Evolutionary conservation across 495 filamentous ascomycete species (phyloP).

Genomic region (Annulohypoxylon moriforme): DNA sequence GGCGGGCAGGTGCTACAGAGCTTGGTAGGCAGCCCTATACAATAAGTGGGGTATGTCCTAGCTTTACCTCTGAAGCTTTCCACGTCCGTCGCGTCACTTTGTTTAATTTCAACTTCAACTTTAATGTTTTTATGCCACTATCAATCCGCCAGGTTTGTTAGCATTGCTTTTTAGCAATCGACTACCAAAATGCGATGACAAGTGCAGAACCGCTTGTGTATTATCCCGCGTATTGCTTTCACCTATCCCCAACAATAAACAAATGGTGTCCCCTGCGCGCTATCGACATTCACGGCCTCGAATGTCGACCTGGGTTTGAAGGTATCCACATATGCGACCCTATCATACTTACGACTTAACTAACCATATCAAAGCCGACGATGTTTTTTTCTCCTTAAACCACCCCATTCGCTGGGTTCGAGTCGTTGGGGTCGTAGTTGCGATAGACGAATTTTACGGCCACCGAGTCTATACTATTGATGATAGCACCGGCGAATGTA

Average conservation of each 20-base stretch:
- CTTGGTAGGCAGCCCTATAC: neutral
- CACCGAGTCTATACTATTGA: conserved; percentile 78
- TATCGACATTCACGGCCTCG: conserved; percentile 72
- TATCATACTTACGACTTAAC: conserved; percentile 2
- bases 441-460: conserved; percentile 71
- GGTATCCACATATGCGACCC: conserved; percentile 57
- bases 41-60: conserved; percentile 22
- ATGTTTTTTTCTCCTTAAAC: conserved; percentile 83
- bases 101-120: conserved; percentile 5
- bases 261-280: conserved; percentile 84
- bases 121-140: conserved; percentile 25
- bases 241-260: conserved; percentile 82
- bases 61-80: conserved; percentile 7
- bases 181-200: conserved; percentile 64
- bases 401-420: conserved; percentile 91
- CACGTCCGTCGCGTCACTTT: conserved; percentile 30
- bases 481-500: conserved; percentile 82
- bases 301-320: conserved; percentile 70
- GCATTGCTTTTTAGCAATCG: conserved; percentile 30
- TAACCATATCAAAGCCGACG: conserved; percentile 64
- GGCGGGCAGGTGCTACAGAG: neutral
- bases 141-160: neutral
- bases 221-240: conserved; percentile 89
- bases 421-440: conserved; percentile 80
- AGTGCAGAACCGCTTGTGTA: conserved; percentile 45